Evolutionary conservation across 208 protist species (phyloP), one percentile per base, ranked within the genome.

Genomic region (Crithidia thermophila): DNA sequence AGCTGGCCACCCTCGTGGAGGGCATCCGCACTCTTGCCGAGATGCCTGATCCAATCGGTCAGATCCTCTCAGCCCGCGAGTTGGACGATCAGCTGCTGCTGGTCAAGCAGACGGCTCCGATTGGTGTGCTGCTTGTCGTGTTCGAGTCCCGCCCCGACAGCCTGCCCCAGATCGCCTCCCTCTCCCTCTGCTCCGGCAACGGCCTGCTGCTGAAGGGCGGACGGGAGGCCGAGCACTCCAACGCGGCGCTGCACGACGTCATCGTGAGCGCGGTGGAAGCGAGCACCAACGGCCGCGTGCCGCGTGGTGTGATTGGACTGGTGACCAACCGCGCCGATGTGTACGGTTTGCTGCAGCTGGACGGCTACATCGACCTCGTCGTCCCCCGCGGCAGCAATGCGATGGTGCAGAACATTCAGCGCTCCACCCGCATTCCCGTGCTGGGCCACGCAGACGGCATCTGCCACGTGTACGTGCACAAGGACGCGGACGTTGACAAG

Each of bases 361-460:
- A 97, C 42, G 63, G 71, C 28, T 63, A 87, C 55, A 96, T 98
- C 45, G 96, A 98, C 77, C 87, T 98, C 6, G 82, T 97, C 62
- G 94, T 98, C 46, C 96, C 96, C 1, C 85, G 96, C 40, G 96
- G 96, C n/a, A 83, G 83, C 60, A 93, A 94, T 55, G 67, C 76
- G 20, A 84, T 98, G 76, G 93, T 98, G 52, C 75, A 84, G 60
- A 81, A 88, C 79, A 94, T 98, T 36, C 84, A 97, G 71, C 42
- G 67, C 16, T 91, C 85, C 43, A 95, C 91, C 28, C 82, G 79
- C 45, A 97, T 98, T 59, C 92, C 95, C 20, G 94, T 98, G 4
- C 77, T 98, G 11, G 96, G 96, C 30, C 97, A 98, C 79, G 90
- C 96, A 5, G 97, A 98, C 55, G 97, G 97, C 42, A 93, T 98